Evolutionary conservation across 257 asterid genomes (phyloP), one percentile per base, ranked within the genome.

Genomic region (Voacanga thouarsii): DNA sequence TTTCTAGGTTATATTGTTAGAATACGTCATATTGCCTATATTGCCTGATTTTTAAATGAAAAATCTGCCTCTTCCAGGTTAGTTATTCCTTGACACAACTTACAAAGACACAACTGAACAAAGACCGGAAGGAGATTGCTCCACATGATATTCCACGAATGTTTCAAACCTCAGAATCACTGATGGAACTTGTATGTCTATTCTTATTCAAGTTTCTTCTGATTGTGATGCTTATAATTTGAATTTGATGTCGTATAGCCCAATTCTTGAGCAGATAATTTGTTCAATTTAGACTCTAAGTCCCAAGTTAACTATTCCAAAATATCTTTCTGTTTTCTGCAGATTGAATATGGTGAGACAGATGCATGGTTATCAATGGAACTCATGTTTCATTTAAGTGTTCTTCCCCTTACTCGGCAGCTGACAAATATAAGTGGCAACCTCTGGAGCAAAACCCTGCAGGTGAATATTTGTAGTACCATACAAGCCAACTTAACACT

Each of bases 351-450:
- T 68, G 98, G 99, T 66, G 99, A 96, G 88, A 96, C 97, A 77
- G 99, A 96, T 88, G 98, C 98, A 80, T 92, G 97, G 96, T 80
- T 96, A 78, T 92, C 99, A 50, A 87, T 96, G 97, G 97, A 90
- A 84, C 98, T 96, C 86, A 96, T 93, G 99, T 96, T 96, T 85
- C 99, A 90, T 81, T 75, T 96, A 80, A 93, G 99, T 78, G 85
- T 93, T 81, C 99, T 96, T 83, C 98, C 99, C 45, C 90, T 96
- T 69, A 96, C 99, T 44, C 97, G 97, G 55, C 98, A 92, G 82
- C 83, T 96, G 74, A 96, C 98, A 71, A 96, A 91, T 82, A 90
- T 93, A 68, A 93, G 97, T 87, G 99, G 99, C 84, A 93, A 96
- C 77, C 97, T 93, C 39, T 96, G 99, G 98, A 94, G 93, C 41